Percentiles rank a stretch among this genome's conserved stretches.
These are phyloP conservation scores for Austroboletus festivus DNA, from an alignment of 768 basidiomycete genomes.

Conservation along the genomic window DNA sequence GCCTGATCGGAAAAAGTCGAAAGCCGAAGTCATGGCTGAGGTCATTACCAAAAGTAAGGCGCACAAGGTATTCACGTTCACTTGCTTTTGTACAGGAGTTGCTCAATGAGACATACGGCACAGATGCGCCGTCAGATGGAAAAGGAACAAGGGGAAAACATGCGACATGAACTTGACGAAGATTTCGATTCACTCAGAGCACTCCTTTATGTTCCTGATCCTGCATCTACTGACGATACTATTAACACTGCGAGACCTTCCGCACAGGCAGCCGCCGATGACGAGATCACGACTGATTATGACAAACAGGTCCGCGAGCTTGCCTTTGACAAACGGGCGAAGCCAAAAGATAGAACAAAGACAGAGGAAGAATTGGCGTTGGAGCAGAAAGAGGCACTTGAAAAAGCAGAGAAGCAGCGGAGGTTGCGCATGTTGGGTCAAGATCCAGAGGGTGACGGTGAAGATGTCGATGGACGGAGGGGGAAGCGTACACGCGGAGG, in stretches of 20 bases:
- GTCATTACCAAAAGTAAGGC: conserved; percentile 97
- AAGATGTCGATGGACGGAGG: conserved; percentile 37
- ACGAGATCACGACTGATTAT: conserved; percentile 59
- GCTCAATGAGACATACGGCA: conserved; percentile 1
- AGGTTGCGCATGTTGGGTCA: conserved; percentile 83
- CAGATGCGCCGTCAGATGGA: conserved; percentile 88
- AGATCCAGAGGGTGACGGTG: conserved; percentile 65
- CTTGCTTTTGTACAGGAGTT: not conserved
- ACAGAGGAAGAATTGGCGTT: conserved; percentile 92
- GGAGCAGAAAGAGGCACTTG: conserved; percentile 82
- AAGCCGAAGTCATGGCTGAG: conserved; percentile 96
- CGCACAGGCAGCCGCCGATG: not conserved
- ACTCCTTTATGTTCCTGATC: conserved; percentile 61
- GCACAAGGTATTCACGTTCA: conserved; percentile 63
- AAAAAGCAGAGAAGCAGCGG: conserved; percentile 79
- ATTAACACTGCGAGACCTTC: conserved; percentile 3
- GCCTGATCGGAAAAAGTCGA: conserved; percentile 84
- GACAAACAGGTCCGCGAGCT: conserved; percentile 91
- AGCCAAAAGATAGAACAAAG: conserved; percentile 93
- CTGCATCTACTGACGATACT: conserved; percentile 40
- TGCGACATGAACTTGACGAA: conserved; percentile 85
- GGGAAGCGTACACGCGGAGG: conserved; percentile 61
- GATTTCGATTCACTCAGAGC: conserved; percentile 80
- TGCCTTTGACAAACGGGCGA: conserved; percentile 89
- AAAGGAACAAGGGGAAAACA: conserved; percentile 78